Conservation (phyloP, 768 basidiomycete genomes). For the Boletellus sp. region DNA sequence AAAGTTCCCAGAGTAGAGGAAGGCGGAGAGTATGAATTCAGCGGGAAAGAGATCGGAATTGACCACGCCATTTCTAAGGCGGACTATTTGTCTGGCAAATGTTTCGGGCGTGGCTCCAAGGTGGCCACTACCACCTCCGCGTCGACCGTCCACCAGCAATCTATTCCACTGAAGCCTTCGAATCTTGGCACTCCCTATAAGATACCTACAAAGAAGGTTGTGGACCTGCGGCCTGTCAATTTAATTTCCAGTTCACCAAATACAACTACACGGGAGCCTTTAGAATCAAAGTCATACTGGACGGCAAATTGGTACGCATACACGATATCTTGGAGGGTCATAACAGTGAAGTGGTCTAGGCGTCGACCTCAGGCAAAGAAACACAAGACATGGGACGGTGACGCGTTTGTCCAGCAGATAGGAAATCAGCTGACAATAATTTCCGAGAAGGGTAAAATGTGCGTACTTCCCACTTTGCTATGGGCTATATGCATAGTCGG, state of each 20-base stretch:
- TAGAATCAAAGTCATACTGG: constrained; percentile 45
- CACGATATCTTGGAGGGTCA: not conserved
- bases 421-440: constrained; percentile 56
- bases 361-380: constrained; percentile 70
- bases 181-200: constrained; percentile 22
- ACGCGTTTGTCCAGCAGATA: constrained; percentile 54
- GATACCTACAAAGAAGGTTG: constrained; percentile 26
- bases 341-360: constrained; percentile 39
- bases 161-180: constrained; percentile 29
- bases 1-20: constrained; percentile 36
- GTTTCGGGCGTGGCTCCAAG: constrained; percentile 46
- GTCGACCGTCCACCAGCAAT: constrained; percentile 31
- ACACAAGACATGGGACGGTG: constrained; percentile 86
- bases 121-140: constrained; percentile 17
- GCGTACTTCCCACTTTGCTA: constrained; percentile 6
- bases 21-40: constrained; percentile 38
- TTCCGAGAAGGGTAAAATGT: constrained; percentile 72
- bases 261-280: constrained; percentile 5
- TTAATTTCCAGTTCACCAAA: constrained; percentile 25
- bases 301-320: constrained; percentile 61
- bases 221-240: constrained; percentile 42
- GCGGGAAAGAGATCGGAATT: constrained; percentile 62
- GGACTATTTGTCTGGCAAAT: constrained; percentile 63
- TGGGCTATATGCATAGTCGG: constrained; percentile 4
- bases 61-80: constrained; percentile 51